Conservation (phyloP, 1,284 basidiomycete genomes). For the Agaricales sp. region DNA sequence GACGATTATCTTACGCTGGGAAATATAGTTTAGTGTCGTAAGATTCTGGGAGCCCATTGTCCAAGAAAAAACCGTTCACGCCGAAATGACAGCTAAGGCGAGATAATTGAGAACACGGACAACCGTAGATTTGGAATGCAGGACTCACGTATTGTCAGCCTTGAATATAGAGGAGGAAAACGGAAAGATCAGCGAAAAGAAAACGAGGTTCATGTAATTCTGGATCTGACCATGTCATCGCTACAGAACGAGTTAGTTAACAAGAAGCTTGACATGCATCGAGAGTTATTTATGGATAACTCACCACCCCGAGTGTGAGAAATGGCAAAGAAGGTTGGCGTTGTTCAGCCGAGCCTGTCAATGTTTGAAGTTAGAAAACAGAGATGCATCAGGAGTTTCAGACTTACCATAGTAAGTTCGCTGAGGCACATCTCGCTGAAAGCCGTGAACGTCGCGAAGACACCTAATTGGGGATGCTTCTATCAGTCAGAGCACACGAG, state of each 20-base stretch:
- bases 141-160: neutral
- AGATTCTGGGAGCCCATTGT: conserved; percentile 68
- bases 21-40: conserved; percentile 74
- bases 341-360: conserved; percentile 54
- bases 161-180: neutral
- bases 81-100: conserved; percentile 84
- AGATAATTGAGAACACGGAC: conserved; percentile 62
- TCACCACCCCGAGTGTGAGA: conserved; percentile 59
- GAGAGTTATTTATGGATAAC: too few species aligned
- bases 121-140: too few species aligned
- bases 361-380: neutral
- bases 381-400: neutral
- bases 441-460: conserved; percentile 81
- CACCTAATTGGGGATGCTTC: too few species aligned
- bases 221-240: neutral
- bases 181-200: neutral
- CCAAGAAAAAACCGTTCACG: conserved; percentile 77
- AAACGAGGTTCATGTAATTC: too few species aligned
- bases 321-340: conserved; percentile 79
- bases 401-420: conserved; percentile 67
- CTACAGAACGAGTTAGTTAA: neutral
- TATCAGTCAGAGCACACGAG: too few species aligned
- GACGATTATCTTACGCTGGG: conserved; percentile 53
- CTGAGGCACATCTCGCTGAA: conserved; percentile 85
- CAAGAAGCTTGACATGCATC: too few species aligned